Evolutionary conservation across 2,329 filamentous ascomycete genomes (phyloP).

Genomic region (Exserohilum rostratum): DNA sequence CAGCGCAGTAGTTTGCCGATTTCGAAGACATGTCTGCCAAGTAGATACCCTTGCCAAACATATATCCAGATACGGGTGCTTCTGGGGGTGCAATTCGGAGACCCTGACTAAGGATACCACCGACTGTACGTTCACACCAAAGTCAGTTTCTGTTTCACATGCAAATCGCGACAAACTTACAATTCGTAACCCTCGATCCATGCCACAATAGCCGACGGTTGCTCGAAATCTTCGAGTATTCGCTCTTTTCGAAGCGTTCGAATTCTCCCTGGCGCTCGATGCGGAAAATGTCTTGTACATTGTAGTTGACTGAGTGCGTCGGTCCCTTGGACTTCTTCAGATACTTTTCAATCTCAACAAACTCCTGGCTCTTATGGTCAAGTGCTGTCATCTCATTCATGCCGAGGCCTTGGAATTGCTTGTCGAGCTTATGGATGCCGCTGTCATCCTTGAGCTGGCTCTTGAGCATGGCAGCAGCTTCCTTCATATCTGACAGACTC

Average conservation of each 20-base stretch:
- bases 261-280: constrained; percentile 77
- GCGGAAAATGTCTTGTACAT: constrained; percentile 78
- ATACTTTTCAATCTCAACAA: constrained; percentile 68
- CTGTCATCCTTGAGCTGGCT: constrained; percentile 56
- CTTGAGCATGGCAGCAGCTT: constrained; percentile 79
- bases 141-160: background rate
- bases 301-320: constrained; percentile 68
- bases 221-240: constrained; percentile 60
- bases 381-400: constrained; percentile 79
- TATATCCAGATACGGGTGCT: constrained; percentile 79
- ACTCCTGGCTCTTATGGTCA: constrained; percentile 66
- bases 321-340: constrained; percentile 68
- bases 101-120: constrained; percentile 85
- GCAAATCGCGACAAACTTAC: background rate
- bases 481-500: constrained; percentile 83
- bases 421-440: constrained; percentile 69
- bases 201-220: constrained; percentile 86
- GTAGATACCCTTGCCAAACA: constrained; percentile 92
- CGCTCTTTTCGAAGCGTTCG: constrained; percentile 67
- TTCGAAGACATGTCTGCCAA: constrained; percentile 82
- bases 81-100: constrained; percentile 88
- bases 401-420: constrained; percentile 72
- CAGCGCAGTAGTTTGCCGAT: constrained; percentile 76
- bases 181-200: constrained; percentile 82
- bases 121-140: constrained; percentile 50